Evolutionary conservation across 2,329 filamentous ascomycete species (phyloP), one percentile per base, ranked within the genome.

Genomic region (Colletotrichum siamense): DNA sequence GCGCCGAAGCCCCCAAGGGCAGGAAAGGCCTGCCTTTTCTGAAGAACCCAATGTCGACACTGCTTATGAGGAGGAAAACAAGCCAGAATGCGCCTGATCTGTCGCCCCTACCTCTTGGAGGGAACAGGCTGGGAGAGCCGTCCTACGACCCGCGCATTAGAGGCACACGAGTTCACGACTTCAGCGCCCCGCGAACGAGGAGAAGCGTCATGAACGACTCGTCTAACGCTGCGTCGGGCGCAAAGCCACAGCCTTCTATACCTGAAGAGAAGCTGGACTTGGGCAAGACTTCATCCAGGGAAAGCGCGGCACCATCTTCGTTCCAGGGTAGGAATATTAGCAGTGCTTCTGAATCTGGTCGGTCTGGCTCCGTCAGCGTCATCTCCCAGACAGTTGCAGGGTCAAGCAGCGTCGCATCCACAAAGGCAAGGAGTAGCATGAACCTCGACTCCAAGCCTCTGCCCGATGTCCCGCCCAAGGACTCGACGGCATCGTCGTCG

Each of bases 111-210:
- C 85, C 88, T 0, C 79, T 88, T 32, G 79, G 84, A 62, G 62
- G 62, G 16, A 83, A 84, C 26, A 81, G 82, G 9, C 79, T 82
- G 0, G 86, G 88, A 16, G 88, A 89, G 79, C 87, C 88, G 7
- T 82, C 84, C 24, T 92, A 93, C 79, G 92, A 94, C 79, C 92
- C 92, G 22, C 88, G 91, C 12, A 94, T 94, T 78, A 89, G 88
- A 80, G 93, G 91, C 65, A 94, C 90, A 9, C 87, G 88, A 63
- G 89, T 93, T 66, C 93, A 94, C 81, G 92, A 92, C 82, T 94
- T 93, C 79, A 93, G 91, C 80, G 91, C 90, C 0, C 92, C 92
- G 2, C 86, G 91, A 66, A 87, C 87, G 28, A 88, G 85, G 76
- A 88, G 83, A 62, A 69, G 82, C 32, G 77, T 86, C 5, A 83